Evolutionary conservation across 176 grass and related monocot species (phyloP).

Genomic region (Rhynchospora breviuscula): DNA sequence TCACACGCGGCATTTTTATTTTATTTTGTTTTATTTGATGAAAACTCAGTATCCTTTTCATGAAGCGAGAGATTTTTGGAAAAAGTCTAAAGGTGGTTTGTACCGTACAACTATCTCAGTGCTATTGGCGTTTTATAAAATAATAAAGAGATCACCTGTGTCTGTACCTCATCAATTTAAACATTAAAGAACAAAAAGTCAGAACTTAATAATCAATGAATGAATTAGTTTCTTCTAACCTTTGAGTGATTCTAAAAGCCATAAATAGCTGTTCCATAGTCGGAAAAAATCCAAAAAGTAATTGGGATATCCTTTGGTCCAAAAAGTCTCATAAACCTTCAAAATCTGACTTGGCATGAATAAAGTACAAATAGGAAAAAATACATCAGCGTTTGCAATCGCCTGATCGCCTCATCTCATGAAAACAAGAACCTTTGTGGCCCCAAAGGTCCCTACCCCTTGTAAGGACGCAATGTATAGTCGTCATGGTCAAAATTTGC

Average conservation of each 20-base stretch:
- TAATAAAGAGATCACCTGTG: neutral
- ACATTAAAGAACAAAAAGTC: neutral
- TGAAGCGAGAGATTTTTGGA: neutral
- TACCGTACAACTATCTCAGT: neutral
- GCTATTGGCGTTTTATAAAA: neutral
- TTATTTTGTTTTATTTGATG: too few relatives aligned
- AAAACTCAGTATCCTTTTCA: too few relatives aligned
- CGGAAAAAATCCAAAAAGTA: neutral
- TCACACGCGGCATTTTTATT: too few relatives aligned
- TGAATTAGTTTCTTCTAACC: neutral
- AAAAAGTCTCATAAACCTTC: neutral
- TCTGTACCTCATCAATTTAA: neutral
- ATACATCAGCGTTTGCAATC: neutral
- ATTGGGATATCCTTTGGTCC: neutral
- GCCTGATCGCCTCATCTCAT: conserved; percentile 18
- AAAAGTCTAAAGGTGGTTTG: neutral
- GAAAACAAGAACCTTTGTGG: neutral
- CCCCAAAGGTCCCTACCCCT: neutral
- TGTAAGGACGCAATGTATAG: neutral
- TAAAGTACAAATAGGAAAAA: neutral
- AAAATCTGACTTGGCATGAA: neutral
- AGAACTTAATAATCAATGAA: neutral
- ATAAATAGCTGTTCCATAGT: neutral
- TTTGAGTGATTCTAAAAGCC: neutral
- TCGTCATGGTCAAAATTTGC: neutral